A percentile compares a stretch with the other conserved stretches of the same genome.
These are phyloP conservation scores for Diaporthe caulivora DNA, from an alignment of 2,329 filamentous ascomycete genomes.

Conservation along the genomic window DNA sequence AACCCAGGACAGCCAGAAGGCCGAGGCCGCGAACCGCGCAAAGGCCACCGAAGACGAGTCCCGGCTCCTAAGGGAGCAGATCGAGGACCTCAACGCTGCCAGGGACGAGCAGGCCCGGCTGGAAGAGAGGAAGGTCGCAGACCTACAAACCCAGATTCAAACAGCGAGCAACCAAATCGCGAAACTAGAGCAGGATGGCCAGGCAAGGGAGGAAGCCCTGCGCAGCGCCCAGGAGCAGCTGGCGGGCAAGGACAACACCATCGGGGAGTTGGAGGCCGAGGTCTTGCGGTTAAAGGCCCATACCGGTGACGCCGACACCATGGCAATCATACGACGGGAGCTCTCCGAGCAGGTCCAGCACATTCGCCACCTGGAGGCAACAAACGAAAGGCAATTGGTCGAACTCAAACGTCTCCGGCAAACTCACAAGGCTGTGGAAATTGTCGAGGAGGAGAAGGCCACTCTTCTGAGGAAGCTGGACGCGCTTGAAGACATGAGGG, in stretches of 20 bases:
- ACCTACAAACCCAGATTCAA: constrained; percentile 65
- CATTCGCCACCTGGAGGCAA: constrained; percentile 84
- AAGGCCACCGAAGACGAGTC: constrained; percentile 80
- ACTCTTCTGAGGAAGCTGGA: constrained; percentile 82
- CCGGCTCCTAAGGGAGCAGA: constrained; percentile 81
- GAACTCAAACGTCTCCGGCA: constrained; percentile 88
- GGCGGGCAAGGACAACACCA: constrained; percentile 75
- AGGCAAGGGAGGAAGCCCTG: constrained; percentile 67
- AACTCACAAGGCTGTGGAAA: constrained; percentile 86
- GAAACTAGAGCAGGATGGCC: constrained; percentile 71
- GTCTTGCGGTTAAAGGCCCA: constrained; percentile 87
- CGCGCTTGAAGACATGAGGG: constrained; percentile 78
- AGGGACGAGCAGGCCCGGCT: constrained; percentile 79
- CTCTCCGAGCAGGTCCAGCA: constrained; percentile 93
- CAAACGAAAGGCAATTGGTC: constrained; percentile 81
- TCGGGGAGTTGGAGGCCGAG: constrained; percentile 84
- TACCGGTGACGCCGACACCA: constrained; percentile 86
- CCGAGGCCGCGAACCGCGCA: constrained; percentile 75
- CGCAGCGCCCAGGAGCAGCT: constrained; percentile 75
- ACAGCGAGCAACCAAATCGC: constrained; percentile 62
- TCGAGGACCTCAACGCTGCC: constrained; percentile 75
- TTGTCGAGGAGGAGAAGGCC: constrained; percentile 93
- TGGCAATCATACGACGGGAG: constrained; percentile 87
- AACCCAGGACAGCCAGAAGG: constrained; percentile 66
- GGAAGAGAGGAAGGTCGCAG: constrained; percentile 65